phyloP scores from a whole-genome alignment of 2,329 filamentous ascomycete species.

The Colletotrichum sp. region DNA sequence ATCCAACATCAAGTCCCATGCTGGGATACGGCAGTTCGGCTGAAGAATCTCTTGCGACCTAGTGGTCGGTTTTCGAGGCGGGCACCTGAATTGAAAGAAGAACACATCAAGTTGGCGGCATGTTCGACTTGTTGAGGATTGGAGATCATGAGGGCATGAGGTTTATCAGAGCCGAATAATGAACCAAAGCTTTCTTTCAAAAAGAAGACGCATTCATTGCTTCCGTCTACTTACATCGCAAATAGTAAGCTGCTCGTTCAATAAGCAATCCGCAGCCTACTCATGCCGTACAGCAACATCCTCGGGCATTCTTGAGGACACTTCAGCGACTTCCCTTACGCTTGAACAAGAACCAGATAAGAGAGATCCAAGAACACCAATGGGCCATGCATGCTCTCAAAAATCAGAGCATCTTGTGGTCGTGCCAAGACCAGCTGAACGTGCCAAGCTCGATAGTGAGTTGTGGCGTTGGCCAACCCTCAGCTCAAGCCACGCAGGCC shows the following conservation, averaged over 20 bases:
- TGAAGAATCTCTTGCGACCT: not conserved
- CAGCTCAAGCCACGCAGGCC: not conserved
- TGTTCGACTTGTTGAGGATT: not conserved
- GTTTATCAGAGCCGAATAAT: not conserved
- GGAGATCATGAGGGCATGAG: not conserved
- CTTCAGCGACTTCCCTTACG: not conserved
- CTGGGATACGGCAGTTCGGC: not conserved
- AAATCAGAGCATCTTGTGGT: not conserved
- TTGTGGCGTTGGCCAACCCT: not conserved
- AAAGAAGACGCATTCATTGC: not conserved
- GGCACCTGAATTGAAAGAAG: not conserved
- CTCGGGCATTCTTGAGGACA: not conserved
- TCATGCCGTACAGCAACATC: not conserved
- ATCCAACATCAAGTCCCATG: not conserved
- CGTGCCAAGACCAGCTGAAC: not conserved
- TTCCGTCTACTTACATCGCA: rapidly evolving
- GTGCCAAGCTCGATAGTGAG: not conserved
- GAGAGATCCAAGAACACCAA: not conserved
- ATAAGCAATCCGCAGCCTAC: not conserved
- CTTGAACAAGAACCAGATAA: not conserved
- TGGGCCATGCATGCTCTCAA: not conserved
- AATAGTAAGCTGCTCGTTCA: not conserved
- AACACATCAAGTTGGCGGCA: not conserved
- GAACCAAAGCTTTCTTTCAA: not conserved
- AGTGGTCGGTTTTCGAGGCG: no score